Conservation (phyloP, 2,329 filamentous ascomycete genomes). For the Pestalotiopsis sp. region DNA sequence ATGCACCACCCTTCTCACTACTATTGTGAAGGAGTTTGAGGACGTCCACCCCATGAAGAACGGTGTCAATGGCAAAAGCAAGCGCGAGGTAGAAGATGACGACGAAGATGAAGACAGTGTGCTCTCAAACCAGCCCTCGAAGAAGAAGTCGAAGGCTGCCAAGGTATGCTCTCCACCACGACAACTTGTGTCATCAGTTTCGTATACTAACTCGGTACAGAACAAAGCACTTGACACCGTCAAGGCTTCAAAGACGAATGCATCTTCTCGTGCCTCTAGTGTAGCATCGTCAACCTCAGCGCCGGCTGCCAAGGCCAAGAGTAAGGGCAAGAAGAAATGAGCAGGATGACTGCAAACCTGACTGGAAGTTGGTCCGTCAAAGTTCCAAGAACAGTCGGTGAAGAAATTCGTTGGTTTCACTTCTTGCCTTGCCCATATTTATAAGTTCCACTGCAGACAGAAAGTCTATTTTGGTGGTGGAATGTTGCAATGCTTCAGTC, state of each 20-base stretch:
- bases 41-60: constrained; percentile 58
- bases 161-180: constrained; percentile 62
- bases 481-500: not conserved
- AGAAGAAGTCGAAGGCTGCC: constrained; percentile 91
- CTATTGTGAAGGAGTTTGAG: constrained; percentile 93
- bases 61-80: constrained; percentile 66
- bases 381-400: not conserved
- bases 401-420: too few relatives aligned
- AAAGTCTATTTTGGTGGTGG: not conserved
- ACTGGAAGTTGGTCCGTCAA: not conserved
- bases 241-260: constrained; percentile 78
- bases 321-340: constrained; percentile 56
- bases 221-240: constrained; percentile 92
- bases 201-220: constrained; percentile 45
- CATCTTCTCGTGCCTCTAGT: constrained; percentile 83
- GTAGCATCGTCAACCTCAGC: constrained; percentile 73
- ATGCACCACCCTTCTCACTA: constrained; percentile 91
- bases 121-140: constrained; percentile 77
- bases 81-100: constrained; percentile 77
- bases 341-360: not conserved
- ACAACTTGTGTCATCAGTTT: constrained; percentile 6
- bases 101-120: constrained; percentile 82
- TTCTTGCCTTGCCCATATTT: not conserved
- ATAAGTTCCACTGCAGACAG: not conserved
- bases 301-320: constrained; percentile 42